Conservation (phyloP, 2,329 filamentous ascomycete species). For the Didymella keratinophila region DNA sequence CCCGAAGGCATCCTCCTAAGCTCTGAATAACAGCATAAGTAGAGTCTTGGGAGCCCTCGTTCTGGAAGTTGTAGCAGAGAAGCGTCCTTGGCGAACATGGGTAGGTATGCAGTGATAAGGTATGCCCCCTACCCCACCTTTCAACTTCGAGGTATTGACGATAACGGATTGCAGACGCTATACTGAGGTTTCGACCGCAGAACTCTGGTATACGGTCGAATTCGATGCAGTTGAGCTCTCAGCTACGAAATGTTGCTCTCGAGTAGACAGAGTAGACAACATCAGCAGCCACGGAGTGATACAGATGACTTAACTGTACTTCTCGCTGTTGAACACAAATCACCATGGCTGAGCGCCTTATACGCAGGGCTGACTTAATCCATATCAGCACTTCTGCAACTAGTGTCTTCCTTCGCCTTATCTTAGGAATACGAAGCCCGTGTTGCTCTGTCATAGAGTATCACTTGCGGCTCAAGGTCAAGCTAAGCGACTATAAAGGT, state of each 20-base stretch:
- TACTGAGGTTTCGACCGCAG: not conserved
- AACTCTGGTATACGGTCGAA: not conserved
- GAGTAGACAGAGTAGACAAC: not conserved
- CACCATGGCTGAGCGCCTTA: not conserved
- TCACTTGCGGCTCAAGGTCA: not conserved
- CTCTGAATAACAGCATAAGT: not conserved
- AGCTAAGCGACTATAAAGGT: not conserved
- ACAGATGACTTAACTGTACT: not conserved
- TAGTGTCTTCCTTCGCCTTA: not conserved
- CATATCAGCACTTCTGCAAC: not conserved
- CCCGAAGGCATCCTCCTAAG: not conserved
- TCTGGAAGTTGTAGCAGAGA: conserved; percentile 5
- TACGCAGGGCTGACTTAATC: not conserved
- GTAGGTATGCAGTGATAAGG: conserved; percentile 13
- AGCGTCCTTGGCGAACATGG: conserved; percentile 3
- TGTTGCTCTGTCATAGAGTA: not conserved
- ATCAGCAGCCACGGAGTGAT: not conserved
- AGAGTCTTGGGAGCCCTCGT: not conserved
- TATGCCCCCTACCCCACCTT: not conserved
- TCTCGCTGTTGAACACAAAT: not conserved
- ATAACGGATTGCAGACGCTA: not conserved
- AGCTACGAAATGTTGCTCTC: not conserved
- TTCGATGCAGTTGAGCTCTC: not conserved
- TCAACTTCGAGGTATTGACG: not conserved
- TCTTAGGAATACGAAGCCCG: not conserved